Percentiles rank a stretch among this genome's conserved stretches.
These are phyloP conservation scores for Fusarium neocosmosporiellum DNA, from an alignment of 2,329 filamentous ascomycete species.

Conservation along the genomic window DNA sequence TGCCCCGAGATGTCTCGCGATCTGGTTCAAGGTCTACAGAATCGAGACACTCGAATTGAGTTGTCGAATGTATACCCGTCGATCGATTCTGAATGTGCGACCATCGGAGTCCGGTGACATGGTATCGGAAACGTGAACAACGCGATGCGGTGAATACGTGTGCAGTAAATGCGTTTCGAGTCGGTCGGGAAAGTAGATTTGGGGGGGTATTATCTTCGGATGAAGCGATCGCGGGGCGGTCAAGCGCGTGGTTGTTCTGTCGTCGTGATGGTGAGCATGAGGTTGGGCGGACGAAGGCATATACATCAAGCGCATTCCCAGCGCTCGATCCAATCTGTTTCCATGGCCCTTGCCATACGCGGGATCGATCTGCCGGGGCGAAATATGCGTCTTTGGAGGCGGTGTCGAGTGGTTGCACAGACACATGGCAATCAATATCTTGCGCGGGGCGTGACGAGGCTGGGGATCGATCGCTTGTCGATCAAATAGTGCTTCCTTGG, in stretches of 20 bases:
- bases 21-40: neutral
- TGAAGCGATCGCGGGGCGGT: neutral
- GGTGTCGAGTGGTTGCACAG: neutral
- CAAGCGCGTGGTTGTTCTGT: neutral
- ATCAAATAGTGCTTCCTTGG: neutral
- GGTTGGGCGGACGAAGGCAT: neutral
- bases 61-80: neutral
- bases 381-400: neutral
- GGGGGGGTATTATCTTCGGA: neutral
- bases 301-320: neutral
- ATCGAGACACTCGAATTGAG: neutral
- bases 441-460: neutral
- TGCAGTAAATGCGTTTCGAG: neutral
- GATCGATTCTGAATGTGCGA: neutral
- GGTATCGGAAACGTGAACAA: neutral
- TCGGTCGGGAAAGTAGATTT: neutral
- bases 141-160: neutral
- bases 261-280: neutral
- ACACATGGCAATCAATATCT: neutral
- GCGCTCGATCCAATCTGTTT: neutral
- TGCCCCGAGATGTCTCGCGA: neutral
- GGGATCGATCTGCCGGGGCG: neutral
- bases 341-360: neutral
- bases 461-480: neutral
- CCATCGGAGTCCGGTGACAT: neutral